Evolutionary conservation across 2,329 filamentous ascomycete species (phyloP), one percentile per base, ranked within the genome.

Genomic region (Mariannaea elegans): DNA sequence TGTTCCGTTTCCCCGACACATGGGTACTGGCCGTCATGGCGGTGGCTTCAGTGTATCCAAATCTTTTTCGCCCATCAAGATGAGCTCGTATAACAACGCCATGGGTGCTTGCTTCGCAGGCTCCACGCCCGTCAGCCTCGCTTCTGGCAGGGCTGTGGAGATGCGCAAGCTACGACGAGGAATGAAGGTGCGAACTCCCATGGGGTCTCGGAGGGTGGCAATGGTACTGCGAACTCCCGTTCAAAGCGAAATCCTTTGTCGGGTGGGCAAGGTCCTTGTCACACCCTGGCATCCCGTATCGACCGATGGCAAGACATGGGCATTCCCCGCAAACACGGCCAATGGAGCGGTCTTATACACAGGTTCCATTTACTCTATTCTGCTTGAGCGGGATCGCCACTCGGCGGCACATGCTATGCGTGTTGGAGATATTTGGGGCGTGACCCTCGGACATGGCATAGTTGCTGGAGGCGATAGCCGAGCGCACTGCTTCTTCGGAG

Each of bases 261-360:
- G 75, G 0, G 70, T 87, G 1, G 78, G 78, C 2, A 67, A 59
- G 1, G 73, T 88, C 7, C 69, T 83, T 7, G 80, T 88, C 24
- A 89, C 87, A 21, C 81, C 83, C 0, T 89, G 84, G 84, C 87
- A 89, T 68, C 87, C 87, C 1, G 72, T 89, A 3, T 78, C 74
- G 0, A 46, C 69, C 2, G 73, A 78, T 18, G 73, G 68, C 14
- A 69, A 73, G 41, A 64, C 52, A 3, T 87, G 83, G 84, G 64
- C 59, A 0, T 86, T 85, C 63, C 84, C 84, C 0, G 76, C 70
- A 0, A 61, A 79, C 1, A 65, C 80, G 2, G 71, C 76, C 0
- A 64, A 71, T 0, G 50, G 66, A 2, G 62, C 63, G 7, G 72
- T 79, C 1, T 65, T 73, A 3, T 86, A 85, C 50, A 81, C 81